Evolutionary conservation across 2,329 filamentous ascomycete genomes (phyloP), one percentile per base, ranked within the genome.

Genomic region (Pezicula rhizophila): DNA sequence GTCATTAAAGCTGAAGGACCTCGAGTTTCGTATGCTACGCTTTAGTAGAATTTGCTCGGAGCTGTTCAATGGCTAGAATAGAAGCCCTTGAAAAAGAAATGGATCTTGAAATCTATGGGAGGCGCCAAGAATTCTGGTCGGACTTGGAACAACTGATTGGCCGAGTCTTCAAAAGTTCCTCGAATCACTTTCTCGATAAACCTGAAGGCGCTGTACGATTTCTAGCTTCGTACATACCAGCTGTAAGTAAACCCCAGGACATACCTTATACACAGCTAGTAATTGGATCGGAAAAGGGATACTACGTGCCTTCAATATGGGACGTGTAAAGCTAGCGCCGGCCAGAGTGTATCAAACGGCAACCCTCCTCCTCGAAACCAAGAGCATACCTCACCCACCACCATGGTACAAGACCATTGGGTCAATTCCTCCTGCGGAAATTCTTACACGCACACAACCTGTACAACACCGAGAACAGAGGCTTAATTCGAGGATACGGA

Each of bases 341-440:
- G 66, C 73, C 37, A 66, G 70, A 62, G 70, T 78, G 60, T 71
- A 70, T 58, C 68, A 75, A 60, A 67, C 68, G 51, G 69, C 75
- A 52, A 62, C 68, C 23, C 63, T 68, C 45, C 66, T 76, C 55
- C 62, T 78, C 47, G 67, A 70, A 58, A 67, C 70, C 54, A 64
- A 60, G 44, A 62, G 71, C 53, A 64, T 73, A 31, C 57, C 55
- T 51, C 57, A 67, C 52, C 52, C 60, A 51, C 52, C 61, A 60
- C 46, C 60, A 65, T 60, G 63, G 64, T 65, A 58, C 44, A 56
- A 54, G 23, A 62, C 58, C 20, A 62, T 66, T 41, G 63, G 59
- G 23, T 51, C 56, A 37, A 57, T 66, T 15, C 80, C 80, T 33
- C 82, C 82, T 4, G 65, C 77, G 57, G 79, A 84, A 64, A 74